Conservation (phyloP, 495 filamentous ascomycete genomes). For the Aspergillus egyptiacus region DNA sequence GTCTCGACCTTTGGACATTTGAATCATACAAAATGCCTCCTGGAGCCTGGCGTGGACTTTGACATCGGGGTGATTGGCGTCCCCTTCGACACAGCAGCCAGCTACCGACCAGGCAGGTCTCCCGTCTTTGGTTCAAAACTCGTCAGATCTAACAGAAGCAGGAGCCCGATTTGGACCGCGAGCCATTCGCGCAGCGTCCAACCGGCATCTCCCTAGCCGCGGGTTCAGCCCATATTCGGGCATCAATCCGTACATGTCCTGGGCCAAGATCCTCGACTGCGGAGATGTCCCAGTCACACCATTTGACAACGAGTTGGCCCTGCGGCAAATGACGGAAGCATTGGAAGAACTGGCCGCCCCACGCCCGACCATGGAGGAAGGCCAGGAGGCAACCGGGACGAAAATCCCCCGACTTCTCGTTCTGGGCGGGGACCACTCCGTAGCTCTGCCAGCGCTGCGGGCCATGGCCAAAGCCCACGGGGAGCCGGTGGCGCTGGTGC, state of each 20-base stretch:
- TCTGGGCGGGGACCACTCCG: constrained; percentile 59
- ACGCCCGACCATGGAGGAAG: constrained; percentile 11
- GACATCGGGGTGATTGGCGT: constrained; percentile 23
- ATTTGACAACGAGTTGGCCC: constrained; percentile 51
- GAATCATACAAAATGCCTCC: too few species aligned
- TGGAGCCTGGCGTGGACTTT: too few species aligned
- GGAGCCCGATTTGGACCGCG: constrained; percentile 65
- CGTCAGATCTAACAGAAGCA: too few species aligned
- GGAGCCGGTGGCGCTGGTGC: constrained; percentile 49
- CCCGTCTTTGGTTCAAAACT: too few species aligned
- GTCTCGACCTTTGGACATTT: too few species aligned
- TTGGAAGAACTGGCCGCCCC: constrained; percentile 22
- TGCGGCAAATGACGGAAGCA: constrained; percentile 56
- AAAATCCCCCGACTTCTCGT: constrained; percentile 42
- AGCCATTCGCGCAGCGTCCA: constrained; percentile 58
- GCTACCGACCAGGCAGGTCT: constrained; percentile 60
- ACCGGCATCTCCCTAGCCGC: constrained; percentile 22
- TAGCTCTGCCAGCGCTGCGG: constrained; percentile 53
- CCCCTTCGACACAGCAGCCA: constrained; percentile 41
- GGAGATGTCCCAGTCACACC: constrained; percentile 57
- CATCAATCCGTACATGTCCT: constrained; percentile 44
- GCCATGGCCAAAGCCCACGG: constrained; percentile 51
- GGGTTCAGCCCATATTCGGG: constrained; percentile 31
- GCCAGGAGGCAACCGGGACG: constrained; percentile 5
- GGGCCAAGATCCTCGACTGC: constrained; percentile 55